These are phyloP conservation scores for Aspergillus nidulans DNA, from an alignment of 495 filamentous ascomycete genomes.

Conservation along the genomic window DNA sequence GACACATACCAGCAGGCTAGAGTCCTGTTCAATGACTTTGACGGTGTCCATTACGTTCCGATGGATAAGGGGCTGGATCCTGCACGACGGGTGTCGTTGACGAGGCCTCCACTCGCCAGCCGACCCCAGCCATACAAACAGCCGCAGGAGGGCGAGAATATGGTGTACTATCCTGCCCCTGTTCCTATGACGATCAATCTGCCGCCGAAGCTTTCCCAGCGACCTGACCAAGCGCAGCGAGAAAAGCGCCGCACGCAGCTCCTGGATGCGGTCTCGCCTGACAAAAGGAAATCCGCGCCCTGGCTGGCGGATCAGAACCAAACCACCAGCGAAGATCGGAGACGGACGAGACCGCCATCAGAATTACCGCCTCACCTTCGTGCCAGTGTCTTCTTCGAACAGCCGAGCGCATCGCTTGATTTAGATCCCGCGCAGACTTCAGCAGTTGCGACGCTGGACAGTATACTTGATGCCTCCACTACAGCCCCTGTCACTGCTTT, in stretches of 20 bases:
- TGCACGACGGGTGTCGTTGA: constrained; percentile 34
- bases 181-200: constrained; percentile 92
- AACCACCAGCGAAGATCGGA: constrained; percentile 11
- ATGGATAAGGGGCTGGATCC: constrained; percentile 30
- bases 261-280: constrained; percentile 44
- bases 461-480: constrained; percentile 90
- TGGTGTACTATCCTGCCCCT: constrained; percentile 94
- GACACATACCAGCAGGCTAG: constrained; percentile 67
- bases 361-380: constrained; percentile 81
- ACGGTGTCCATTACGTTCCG: constrained; percentile 79
- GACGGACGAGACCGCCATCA: constrained; percentile 35
- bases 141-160: constrained; percentile 62
- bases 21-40: constrained; percentile 81
- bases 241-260: constrained; percentile 67
- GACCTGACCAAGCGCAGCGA: constrained; percentile 51
- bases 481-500: constrained; percentile 90
- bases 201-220: constrained; percentile 79
- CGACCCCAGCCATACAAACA: constrained; percentile 59
- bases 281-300: constrained; percentile 42
- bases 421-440: constrained; percentile 74
- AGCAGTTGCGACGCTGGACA: constrained; percentile 84
- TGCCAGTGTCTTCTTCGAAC: constrained; percentile 86
- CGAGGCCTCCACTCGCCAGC: constrained; percentile 38
- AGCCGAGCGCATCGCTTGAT: constrained; percentile 54
- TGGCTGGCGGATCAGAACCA: constrained; percentile 31